Conservation (phyloP, 495 filamentous ascomycete genomes). For the Aspergillus indologenus region DNA sequence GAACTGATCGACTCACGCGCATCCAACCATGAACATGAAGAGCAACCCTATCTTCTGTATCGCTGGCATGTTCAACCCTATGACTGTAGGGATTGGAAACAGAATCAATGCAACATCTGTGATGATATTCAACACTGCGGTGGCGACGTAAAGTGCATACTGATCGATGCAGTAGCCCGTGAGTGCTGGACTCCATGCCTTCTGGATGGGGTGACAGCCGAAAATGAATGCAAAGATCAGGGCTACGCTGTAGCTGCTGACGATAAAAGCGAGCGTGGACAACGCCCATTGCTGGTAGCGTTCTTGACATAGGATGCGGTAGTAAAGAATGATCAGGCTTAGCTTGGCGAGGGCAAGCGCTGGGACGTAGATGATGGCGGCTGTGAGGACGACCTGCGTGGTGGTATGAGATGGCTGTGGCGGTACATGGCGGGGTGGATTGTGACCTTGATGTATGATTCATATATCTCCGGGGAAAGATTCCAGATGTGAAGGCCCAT, state of each 20-base stretch:
- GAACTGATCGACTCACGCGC: constrained; percentile 18
- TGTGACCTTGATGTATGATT: background rate
- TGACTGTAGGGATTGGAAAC: constrained; percentile 30
- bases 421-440: constrained; percentile 7
- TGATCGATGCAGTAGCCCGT: constrained; percentile 29
- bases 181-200: constrained; percentile 27
- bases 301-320: constrained; percentile 23
- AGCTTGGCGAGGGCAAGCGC: constrained; percentile 34
- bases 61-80: constrained; percentile 18
- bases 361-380: constrained; percentile 28
- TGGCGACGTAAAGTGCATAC: constrained; percentile 28
- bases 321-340: constrained; percentile 26
- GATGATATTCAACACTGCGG: constrained; percentile 33
- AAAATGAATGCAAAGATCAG: constrained; percentile 28
- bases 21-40: constrained; percentile 23
- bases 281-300: constrained; percentile 12
- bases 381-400: constrained; percentile 24
- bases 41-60: constrained; percentile 20
- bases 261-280: constrained; percentile 17
- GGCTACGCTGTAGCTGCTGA: constrained; percentile 25
- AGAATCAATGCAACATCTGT: constrained; percentile 35
- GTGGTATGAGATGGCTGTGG: constrained; percentile 21
- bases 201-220: constrained; percentile 32
- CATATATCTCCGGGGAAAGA: constrained; percentile 11
- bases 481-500: constrained; percentile 21